These are phyloP conservation scores for Scheffersomyces titani DNA, from an alignment of 1,139 yeast genomes.

Conservation along the genomic window DNA sequence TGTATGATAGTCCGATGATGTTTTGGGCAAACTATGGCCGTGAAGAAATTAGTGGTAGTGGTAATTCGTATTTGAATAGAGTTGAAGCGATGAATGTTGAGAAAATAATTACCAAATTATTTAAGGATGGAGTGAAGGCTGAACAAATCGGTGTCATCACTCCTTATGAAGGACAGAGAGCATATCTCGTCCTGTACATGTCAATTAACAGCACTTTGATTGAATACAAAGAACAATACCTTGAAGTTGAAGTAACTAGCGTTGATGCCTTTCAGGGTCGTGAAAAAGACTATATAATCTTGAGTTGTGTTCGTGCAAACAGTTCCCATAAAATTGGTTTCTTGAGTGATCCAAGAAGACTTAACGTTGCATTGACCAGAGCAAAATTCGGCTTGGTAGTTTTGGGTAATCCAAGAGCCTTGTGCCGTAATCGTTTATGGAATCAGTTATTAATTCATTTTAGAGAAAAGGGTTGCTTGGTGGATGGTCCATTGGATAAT, in stretches of 20 bases:
- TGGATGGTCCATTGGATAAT: conserved; percentile 88
- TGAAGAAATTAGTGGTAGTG: conserved; percentile 83
- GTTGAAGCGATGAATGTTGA: conserved; percentile 93
- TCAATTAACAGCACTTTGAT: conserved; percentile 65
- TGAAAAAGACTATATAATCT: conserved; percentile 85
- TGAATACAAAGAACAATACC: conserved; percentile 60
- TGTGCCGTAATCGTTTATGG: conserved; percentile 77
- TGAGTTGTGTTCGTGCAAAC: conserved; percentile 91
- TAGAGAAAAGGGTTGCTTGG: conserved; percentile 83
- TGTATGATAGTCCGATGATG: conserved; percentile 83
- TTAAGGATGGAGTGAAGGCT: conserved; percentile 79
- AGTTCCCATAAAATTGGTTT: conserved; percentile 84
- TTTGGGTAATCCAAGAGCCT: conserved; percentile 81
- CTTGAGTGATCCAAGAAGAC: conserved; percentile 83
- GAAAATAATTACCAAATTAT: conserved; percentile 69
- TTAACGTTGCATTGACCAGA: conserved; percentile 90
- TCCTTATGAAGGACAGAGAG: conserved; percentile 93
- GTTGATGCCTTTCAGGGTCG: conserved; percentile 98
- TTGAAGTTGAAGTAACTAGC: conserved; percentile 82
- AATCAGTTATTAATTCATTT: conserved; percentile 74
- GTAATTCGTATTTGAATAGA: conserved; percentile 83
- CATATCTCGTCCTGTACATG: conserved; percentile 80
- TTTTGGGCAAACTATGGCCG: conserved; percentile 91
- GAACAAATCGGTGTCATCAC: conserved; percentile 89
- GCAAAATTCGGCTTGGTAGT: conserved; percentile 84